A percentile compares a stretch with the other conserved stretches of the same genome.
Evolutionary conservation across 495 filamentous ascomycete species (phyloP).

Genomic region (Hypoxylon lienhwacheense): DNA sequence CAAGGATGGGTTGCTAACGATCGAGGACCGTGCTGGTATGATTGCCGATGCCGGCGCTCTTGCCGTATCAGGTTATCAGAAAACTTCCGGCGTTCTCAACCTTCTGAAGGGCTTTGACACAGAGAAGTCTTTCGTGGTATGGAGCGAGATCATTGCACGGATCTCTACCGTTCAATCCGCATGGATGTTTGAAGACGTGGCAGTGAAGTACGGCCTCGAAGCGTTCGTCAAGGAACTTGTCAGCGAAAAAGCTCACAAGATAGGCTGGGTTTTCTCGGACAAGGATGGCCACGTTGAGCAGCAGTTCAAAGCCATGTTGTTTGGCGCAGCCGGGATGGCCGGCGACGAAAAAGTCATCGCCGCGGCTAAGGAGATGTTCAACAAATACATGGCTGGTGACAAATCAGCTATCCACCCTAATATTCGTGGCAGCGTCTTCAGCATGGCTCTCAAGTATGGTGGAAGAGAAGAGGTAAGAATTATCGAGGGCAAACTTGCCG

Average conservation of each 20-base stretch:
- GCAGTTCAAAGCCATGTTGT: slow-evolving; percentile 77
- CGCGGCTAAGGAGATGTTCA: slow-evolving; percentile 73
- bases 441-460: slow-evolving; percentile 70
- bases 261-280: slow-evolving; percentile 86
- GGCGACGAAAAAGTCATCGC: slow-evolving; percentile 63
- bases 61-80: slow-evolving; percentile 87
- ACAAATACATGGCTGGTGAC: slow-evolving; percentile 68
- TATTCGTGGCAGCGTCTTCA: slow-evolving; percentile 68
- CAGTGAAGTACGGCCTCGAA: slow-evolving; percentile 73
- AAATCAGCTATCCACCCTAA: slow-evolving; percentile 72
- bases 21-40: slow-evolving; percentile 93
- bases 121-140: slow-evolving; percentile 89
- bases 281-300: slow-evolving; percentile 85
- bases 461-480: slow-evolving; percentile 68
- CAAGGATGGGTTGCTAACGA: slow-evolving; percentile 81
- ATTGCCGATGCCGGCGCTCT: slow-evolving; percentile 93
- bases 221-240: slow-evolving; percentile 77
- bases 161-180: slow-evolving; percentile 74
- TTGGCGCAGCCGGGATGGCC: slow-evolving; percentile 65
- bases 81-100: slow-evolving; percentile 84
- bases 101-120: slow-evolving; percentile 80
- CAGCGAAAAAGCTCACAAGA: slow-evolving; percentile 73
- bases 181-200: slow-evolving; percentile 84
- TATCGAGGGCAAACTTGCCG: slow-evolving; percentile 1
- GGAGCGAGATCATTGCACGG: slow-evolving; percentile 84